Conservation (phyloP, 768 basidiomycete species). For the Lactarius vividus region DNA sequence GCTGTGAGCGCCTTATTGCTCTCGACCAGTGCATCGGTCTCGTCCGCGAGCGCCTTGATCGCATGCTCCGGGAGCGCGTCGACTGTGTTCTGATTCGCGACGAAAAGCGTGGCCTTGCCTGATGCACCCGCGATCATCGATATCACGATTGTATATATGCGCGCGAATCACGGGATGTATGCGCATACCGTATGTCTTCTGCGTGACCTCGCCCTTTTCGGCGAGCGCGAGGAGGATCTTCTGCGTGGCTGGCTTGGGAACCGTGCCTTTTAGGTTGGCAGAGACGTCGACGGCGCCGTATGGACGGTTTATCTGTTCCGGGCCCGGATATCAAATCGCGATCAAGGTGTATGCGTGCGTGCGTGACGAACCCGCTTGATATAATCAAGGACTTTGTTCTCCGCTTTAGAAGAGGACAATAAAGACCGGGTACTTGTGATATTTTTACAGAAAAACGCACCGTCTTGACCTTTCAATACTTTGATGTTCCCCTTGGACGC, state of each 20-base stretch:
- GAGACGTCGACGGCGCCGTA: conserved; percentile 90
- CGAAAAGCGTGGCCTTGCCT: conserved; percentile 89
- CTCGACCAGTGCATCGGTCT: conserved; percentile 56
- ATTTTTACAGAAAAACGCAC: background rate
- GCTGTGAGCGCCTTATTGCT: conserved; percentile 51
- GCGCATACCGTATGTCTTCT: conserved; percentile 75
- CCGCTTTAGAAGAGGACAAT: conserved; percentile 9
- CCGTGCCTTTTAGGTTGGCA: conserved; percentile 86
- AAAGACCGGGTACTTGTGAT: background rate
- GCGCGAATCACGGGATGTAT: background rate
- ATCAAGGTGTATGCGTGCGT: too few relatives aligned
- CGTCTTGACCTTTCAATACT: conserved; percentile 27
- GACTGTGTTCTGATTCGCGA: conserved; percentile 75
- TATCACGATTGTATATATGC: conserved; percentile 1
- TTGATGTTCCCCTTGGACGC: conserved; percentile 26
- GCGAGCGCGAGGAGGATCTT: conserved; percentile 80
- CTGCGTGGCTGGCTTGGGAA: conserved; percentile 79
- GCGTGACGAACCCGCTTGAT: conserved; percentile 24
- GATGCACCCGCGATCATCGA: conserved; percentile 10
- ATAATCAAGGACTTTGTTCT: conserved; percentile 27
- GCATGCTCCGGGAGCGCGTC: conserved; percentile 62
- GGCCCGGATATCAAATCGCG: background rate
- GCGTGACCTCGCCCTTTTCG: conserved; percentile 79
- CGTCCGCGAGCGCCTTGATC: conserved; percentile 56
- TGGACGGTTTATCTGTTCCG: conserved; percentile 81